Percentiles rank a stretch among this genome's conserved stretches.
phyloP scores from a whole-genome alignment of 352 stramenopile species.

The Globisporangium yorkense region DNA sequence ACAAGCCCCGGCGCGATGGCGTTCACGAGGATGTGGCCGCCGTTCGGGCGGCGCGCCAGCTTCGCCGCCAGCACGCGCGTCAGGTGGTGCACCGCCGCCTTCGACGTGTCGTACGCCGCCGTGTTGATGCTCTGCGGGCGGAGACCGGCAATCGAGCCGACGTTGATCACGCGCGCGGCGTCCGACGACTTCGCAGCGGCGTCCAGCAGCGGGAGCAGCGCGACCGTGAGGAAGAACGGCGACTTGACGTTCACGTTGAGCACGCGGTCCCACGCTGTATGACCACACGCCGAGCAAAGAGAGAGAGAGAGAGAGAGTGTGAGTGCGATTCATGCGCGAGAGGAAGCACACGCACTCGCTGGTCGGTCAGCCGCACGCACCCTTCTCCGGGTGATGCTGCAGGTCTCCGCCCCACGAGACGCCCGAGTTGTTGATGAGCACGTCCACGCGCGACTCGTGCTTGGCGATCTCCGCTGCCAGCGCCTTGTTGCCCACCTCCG shows the following conservation, averaged over 20 bases:
- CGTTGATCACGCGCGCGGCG: conserved; percentile 63
- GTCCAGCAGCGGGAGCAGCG: conserved; percentile 89
- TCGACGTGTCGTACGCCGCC: conserved; percentile 93
- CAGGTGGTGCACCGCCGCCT: conserved; percentile 93
- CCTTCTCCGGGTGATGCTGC: conserved; percentile 26
- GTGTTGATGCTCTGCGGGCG: conserved; percentile 83
- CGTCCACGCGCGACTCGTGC: conserved; percentile 73
- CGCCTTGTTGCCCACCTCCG: conserved; percentile 70
- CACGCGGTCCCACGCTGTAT: conserved; percentile 88
- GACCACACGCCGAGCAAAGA: no score
- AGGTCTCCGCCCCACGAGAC: conserved; percentile 45
- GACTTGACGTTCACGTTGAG: conserved; percentile 94
- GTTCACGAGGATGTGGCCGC: conserved; percentile 94
- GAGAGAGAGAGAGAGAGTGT: background rate
- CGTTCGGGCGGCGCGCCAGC: conserved; percentile 72
- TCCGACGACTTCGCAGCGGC: conserved; percentile 35
- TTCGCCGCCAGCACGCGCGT: conserved; percentile 90
- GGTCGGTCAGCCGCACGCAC: conserved; percentile 3
- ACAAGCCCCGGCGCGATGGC: conserved; percentile 91
- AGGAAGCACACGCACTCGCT: no score
- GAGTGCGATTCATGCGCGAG: background rate
- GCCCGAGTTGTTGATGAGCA: conserved; percentile 95
- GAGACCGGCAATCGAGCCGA: conserved; percentile 73
- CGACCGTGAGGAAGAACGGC: conserved; percentile 90
- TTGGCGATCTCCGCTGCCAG: conserved; percentile 78